phyloP scores from a whole-genome alignment of 208 protist species.

The Strigomonas culicis region DNA sequence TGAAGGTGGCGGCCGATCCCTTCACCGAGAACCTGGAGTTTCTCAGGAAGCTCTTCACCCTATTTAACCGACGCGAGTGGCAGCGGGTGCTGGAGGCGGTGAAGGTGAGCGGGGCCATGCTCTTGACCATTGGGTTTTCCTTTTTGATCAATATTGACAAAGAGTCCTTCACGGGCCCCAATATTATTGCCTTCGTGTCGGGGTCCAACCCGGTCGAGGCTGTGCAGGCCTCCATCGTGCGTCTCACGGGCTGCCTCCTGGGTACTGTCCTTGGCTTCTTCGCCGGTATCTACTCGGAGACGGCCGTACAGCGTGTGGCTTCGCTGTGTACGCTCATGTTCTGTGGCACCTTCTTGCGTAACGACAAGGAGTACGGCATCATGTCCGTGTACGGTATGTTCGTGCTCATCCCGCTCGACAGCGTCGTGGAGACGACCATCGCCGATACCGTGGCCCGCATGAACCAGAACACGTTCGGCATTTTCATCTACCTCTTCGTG shows the following conservation, averaged over 20 bases:
- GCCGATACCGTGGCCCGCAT: constrained; percentile 73
- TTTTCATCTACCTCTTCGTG: constrained; percentile 88
- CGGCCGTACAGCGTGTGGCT: constrained; percentile 62
- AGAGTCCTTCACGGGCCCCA: constrained; percentile 69
- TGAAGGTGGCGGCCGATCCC: constrained; percentile 37
- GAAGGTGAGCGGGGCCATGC: constrained; percentile 87
- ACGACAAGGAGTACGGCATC: constrained; percentile 80
- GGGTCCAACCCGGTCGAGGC: constrained; percentile 84
- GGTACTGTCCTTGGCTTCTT: constrained; percentile 88
- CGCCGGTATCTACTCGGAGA: constrained; percentile 68
- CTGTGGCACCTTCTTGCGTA: constrained; percentile 71
- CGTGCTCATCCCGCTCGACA: constrained; percentile 77
- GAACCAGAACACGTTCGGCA: constrained; percentile 89
- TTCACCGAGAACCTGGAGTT: constrained; percentile 64
- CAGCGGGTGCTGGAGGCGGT: constrained; percentile 85
- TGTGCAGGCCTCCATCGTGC: constrained; percentile 78
- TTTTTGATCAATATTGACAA: constrained; percentile 66
- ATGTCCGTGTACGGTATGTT: constrained; percentile 88
- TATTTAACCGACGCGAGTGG: constrained; percentile 57
- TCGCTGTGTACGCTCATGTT: constrained; percentile 83
- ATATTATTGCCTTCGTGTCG: constrained; percentile 88
- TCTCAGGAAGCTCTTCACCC: constrained; percentile 40
- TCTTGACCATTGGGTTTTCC: constrained; percentile 75
- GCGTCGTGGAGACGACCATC: constrained; percentile 44
- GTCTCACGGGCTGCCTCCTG: constrained; percentile 81